phyloP scores from a whole-genome alignment of 2,329 filamentous ascomycete species.

The Samsoniella hepiali region DNA sequence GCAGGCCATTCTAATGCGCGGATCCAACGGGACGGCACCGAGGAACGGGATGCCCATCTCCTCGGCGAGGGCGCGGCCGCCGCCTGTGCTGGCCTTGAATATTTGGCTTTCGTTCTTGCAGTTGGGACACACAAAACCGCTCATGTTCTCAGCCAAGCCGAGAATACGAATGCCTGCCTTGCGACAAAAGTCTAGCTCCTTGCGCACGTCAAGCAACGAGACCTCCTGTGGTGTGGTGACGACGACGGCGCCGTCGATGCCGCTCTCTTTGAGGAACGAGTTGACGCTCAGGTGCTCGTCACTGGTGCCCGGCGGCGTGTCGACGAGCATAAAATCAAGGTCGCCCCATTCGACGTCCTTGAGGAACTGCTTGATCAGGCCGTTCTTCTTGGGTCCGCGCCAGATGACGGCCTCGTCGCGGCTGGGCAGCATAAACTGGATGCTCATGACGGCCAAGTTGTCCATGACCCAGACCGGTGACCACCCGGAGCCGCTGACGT shows the following conservation, averaged over 20 bases:
- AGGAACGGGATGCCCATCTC: constrained; percentile 88
- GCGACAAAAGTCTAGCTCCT: constrained; percentile 95
- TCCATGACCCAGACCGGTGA: constrained; percentile 93
- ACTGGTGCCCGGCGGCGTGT: constrained; percentile 91
- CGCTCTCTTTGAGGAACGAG: constrained; percentile 82
- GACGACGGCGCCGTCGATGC: constrained; percentile 88
- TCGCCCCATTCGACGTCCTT: constrained; percentile 99
- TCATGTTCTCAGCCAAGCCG: constrained; percentile 97
- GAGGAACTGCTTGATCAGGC: constrained; percentile 93
- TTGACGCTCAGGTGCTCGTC: constrained; percentile 97
- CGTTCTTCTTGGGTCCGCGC: constrained; percentile 98
- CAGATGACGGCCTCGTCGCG: constrained; percentile 95
- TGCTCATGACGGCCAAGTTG: constrained; percentile 92
- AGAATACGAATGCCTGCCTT: constrained; percentile 89
- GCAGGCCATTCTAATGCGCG: constrained; percentile 91
- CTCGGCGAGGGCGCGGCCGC: constrained; percentile 72
- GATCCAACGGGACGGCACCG: constrained; percentile 86
- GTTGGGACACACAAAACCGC: constrained; percentile 90
- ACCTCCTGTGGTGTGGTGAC: constrained; percentile 97
- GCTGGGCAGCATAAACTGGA: constrained; percentile 96
- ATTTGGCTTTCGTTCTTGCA: constrained; percentile 82
- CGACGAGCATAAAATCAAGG: constrained; percentile 86
- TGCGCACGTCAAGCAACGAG: constrained; percentile 84
- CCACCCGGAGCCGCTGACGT: constrained; percentile 86
- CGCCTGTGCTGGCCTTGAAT: constrained; percentile 87